Conservation (phyloP, 78 protist species). For the Chrysochromulina parva region DNA sequence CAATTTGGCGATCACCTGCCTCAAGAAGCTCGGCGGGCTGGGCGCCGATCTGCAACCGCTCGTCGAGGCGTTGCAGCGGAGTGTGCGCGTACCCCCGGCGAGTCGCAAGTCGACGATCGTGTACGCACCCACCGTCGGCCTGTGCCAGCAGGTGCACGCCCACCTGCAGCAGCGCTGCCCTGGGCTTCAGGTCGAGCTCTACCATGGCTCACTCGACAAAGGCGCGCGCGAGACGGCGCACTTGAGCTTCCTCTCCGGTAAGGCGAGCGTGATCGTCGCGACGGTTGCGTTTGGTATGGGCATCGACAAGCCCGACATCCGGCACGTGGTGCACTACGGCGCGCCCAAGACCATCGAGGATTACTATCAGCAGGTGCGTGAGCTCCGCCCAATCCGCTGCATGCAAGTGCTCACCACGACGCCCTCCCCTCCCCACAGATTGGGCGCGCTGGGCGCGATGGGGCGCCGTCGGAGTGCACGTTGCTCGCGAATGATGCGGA, state of each 20-base stretch:
- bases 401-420: too few species aligned
- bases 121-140: background rate
- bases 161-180: background rate
- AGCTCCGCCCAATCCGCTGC: background rate
- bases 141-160: background rate
- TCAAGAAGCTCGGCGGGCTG: too few species aligned
- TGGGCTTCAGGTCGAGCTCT: background rate
- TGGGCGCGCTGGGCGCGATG: constrained; percentile 66
- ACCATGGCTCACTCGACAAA: background rate
- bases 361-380: background rate
- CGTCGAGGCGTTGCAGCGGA: background rate
- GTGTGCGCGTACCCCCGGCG: background rate
- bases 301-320: constrained; percentile 48
- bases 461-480: background rate
- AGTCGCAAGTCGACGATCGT: background rate
- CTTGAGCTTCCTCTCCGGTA: background rate
- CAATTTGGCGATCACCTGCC: constrained; percentile 8
- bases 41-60: too few species aligned
- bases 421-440: constrained; percentile 38
- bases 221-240: background rate
- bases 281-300: constrained; percentile 73
- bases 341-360: constrained; percentile 15
- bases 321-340: constrained; percentile 48
- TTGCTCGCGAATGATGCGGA: background rate
- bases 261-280: constrained; percentile 32